Evolutionary conservation across 1,284 basidiomycete species (phyloP).

Genomic region (Ustilago lituana): DNA sequence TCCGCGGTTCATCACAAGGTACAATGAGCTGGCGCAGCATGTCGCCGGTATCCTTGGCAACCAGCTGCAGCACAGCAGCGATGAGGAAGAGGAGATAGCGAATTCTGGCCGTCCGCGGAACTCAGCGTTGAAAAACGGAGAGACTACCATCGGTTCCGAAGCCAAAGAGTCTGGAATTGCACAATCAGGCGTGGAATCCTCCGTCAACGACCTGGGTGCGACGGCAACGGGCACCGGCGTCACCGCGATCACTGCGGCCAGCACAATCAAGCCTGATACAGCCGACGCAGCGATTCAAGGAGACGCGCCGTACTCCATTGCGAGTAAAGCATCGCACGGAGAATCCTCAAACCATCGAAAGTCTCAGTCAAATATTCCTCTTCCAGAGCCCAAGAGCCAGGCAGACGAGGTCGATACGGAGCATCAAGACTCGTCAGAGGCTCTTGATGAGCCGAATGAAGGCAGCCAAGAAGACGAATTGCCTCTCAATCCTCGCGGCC

Average conservation of each 20-base stretch:
- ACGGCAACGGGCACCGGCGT: no score
- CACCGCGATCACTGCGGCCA: background rate
- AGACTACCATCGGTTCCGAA: background rate
- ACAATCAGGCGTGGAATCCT: no score
- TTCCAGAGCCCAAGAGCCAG: no score
- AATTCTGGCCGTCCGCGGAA: background rate
- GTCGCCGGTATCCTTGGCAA: slow-evolving; percentile 40
- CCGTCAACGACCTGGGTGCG: no score
- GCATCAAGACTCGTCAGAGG: background rate
- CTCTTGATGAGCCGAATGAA: slow-evolving; percentile 5
- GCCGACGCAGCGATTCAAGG: no score
- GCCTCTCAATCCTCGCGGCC: background rate
- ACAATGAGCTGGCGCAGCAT: slow-evolving; percentile 60
- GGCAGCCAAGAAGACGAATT: background rate
- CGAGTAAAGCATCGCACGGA: background rate
- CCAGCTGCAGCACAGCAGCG: slow-evolving; percentile 36
- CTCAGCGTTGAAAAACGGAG: background rate
- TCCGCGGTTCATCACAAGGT: slow-evolving; percentile 59
- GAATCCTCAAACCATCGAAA: background rate
- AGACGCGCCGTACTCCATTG: background rate
- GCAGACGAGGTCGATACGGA: no score
- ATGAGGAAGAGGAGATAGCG: slow-evolving; percentile 23
- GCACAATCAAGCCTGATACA: no score
- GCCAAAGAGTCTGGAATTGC: background rate
- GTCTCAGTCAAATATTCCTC: no score